These are phyloP conservation scores for Areca catechu DNA, from an alignment of 176 grass and related monocot genomes.

Conservation along the genomic window DNA sequence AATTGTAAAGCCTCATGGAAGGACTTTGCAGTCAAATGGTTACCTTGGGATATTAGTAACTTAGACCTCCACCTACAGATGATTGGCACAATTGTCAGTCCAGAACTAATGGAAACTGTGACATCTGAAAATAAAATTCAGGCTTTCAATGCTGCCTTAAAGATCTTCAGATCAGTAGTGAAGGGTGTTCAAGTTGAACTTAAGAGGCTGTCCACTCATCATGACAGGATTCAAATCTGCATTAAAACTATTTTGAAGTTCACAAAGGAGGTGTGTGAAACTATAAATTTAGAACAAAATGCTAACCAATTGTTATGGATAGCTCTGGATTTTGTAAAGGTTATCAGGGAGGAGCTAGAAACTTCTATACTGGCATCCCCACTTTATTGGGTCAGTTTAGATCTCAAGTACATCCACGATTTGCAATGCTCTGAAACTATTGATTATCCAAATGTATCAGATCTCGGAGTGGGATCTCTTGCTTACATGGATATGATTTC, in stretches of 20 bases:
- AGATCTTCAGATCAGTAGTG: conserved; percentile 52
- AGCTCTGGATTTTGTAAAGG: conserved; percentile 39
- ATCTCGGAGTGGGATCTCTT: conserved; percentile 19
- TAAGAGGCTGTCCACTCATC: conserved; percentile 10
- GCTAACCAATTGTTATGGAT: conserved; percentile 23
- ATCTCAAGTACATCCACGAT: conserved; percentile 34
- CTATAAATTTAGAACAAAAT: conserved; percentile 23
- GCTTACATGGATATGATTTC: conserved; percentile 36
- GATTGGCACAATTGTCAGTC: conserved; percentile 44
- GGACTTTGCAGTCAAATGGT: conserved; percentile 54
- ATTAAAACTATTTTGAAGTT: conserved; percentile 46
- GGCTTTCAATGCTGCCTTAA: conserved; percentile 36
- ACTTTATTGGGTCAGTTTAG: conserved; percentile 26
- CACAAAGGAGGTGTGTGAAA: conserved; percentile 34
- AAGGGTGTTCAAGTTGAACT: conserved; percentile 42
- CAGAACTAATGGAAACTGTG: conserved; percentile 32
- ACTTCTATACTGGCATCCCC: conserved; percentile 31
- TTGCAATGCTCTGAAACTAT: conserved; percentile 19
- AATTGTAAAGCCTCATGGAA: conserved; percentile 23
- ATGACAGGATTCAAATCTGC: conserved; percentile 20
- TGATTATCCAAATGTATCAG: conserved; percentile 12
- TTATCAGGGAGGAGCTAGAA: conserved; percentile 32
- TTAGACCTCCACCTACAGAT: conserved; percentile 54
- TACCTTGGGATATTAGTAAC: conserved; percentile 48
- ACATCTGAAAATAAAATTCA: conserved; percentile 22